Evolutionary conservation across 1,139 yeast species (phyloP), one percentile per base, ranked within the genome.

Genomic region (Yamadazyma sp.): DNA sequence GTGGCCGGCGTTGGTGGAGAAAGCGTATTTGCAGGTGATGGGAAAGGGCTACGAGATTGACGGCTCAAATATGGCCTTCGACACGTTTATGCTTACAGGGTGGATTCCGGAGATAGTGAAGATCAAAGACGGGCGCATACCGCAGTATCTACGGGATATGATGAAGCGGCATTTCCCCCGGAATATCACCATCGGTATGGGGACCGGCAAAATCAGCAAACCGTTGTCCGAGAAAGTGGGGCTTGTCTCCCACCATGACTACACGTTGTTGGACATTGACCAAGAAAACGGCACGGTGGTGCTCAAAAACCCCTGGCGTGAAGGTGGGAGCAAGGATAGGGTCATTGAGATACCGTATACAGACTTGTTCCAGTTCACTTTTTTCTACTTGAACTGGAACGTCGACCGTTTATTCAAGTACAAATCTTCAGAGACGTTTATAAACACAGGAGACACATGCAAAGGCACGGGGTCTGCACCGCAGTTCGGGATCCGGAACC

Each of bases 31-130:
- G 47, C 78, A 78, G 47, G 59, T 83, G 0, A 66, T 74, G 64
- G 84, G 85, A 1, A 56, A 66, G 15, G 84, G 87, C 2, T 85
- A 85, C 52, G 62, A 69, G n/a, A 78, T 80, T 40, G 56, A 58
- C 5, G 97, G 97, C 0, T 87, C 96, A 0, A 87, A 88, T 55
- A 79, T 87, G 56, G 86, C 88, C 1, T 66, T 75, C n/a, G 96
- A 87, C 51, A 76, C 87, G 0, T 86, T 64, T 50, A 62, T 79
- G 36, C 49, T 88, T 6, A 69, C 81, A 3, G 89, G 91, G 0
- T 88, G 87, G 84, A 56, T 83, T 2, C 96, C 96, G 0, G 89
- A 86, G 47, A 77, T 79, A 28, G 49, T 75, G 1, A 50, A 67
- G 5, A 54, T 77, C 2, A 52, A 53, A 33, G 60, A 61, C 45